These are phyloP conservation scores for Sistotremastrum suecicum DNA, from an alignment of 768 basidiomycete species.

Conservation along the genomic window DNA sequence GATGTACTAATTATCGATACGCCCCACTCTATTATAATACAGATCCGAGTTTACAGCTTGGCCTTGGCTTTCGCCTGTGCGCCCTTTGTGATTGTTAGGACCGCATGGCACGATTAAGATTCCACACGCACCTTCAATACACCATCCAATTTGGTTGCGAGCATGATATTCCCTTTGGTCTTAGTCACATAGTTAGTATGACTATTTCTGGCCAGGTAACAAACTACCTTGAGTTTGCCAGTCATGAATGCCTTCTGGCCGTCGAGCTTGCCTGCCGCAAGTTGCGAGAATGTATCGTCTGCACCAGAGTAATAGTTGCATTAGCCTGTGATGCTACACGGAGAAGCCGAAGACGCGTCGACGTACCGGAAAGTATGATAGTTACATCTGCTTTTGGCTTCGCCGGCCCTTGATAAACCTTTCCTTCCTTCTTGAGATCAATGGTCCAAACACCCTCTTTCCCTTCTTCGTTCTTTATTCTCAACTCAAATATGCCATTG, in stretches of 20 bases:
- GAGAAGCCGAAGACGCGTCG: background rate
- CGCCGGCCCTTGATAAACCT: constrained; percentile 59
- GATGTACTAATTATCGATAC: too few relatives aligned
- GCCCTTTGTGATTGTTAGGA: background rate
- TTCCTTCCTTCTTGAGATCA: constrained; percentile 77
- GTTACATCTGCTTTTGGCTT: constrained; percentile 73
- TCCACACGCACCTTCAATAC: constrained; percentile 57
- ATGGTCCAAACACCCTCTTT: constrained; percentile 78
- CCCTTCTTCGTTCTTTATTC: constrained; percentile 58
- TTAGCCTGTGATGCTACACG: background rate
- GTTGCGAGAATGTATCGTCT: constrained; percentile 59
- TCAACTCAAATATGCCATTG: constrained; percentile 79
- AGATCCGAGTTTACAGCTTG: constrained; percentile 23
- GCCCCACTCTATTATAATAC: background rate
- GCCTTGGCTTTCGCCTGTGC: constrained; percentile 24
- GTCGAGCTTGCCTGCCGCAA: constrained; percentile 70
- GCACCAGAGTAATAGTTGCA: background rate
- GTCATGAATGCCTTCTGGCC: constrained; percentile 97
- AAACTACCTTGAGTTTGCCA: constrained; percentile 60
- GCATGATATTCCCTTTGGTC: constrained; percentile 84
- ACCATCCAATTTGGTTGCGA: constrained; percentile 78
- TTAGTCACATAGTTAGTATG: background rate
- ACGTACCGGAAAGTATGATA: constrained; percentile 43
- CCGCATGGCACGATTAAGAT: background rate
- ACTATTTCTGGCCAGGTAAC: too few relatives aligned